Evolutionary conservation across 2,329 filamentous ascomycete species (phyloP).

Genomic region (Helotiales sp.): DNA sequence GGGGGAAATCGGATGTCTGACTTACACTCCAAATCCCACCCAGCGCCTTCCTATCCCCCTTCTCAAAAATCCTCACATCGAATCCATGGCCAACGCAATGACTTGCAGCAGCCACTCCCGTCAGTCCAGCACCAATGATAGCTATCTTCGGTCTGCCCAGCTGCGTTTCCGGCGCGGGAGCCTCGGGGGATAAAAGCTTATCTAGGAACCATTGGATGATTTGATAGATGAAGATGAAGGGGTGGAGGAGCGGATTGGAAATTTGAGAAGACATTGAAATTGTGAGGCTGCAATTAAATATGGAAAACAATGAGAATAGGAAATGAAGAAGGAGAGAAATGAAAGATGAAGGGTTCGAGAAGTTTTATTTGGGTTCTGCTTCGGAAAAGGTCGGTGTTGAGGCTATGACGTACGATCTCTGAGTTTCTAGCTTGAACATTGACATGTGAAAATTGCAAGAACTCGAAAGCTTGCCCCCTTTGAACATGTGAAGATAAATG

Average conservation of each 20-base stretch:
- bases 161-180: slow-evolving; percentile 62
- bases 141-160: slow-evolving; percentile 70
- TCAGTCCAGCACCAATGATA: slow-evolving; percentile 74
- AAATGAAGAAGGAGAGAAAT: background rate
- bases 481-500: too few species aligned
- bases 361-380: background rate
- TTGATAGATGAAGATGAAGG: slow-evolving; percentile 66
- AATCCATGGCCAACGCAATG: slow-evolving; percentile 88
- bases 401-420: background rate
- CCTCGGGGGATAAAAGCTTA: slow-evolving; percentile 69
- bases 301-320: background rate
- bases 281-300: background rate
- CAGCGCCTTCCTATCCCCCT: slow-evolving; percentile 65
- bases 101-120: slow-evolving; percentile 76
- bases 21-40: slow-evolving; percentile 82
- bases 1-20: background rate
- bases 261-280: background rate
- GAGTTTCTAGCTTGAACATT: background rate
- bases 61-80: slow-evolving; percentile 80
- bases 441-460: slow-evolving; percentile 9
- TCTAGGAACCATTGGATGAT: slow-evolving; percentile 68
- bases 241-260: slow-evolving; percentile 52
- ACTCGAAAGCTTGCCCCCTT: too few species aligned
- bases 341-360: background rate
- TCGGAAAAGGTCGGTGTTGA: slow-evolving; percentile 2